A percentile compares a stretch with the other conserved stretches of the same genome.
These are phyloP conservation scores for Cymbopogon flexuosus DNA, from an alignment of 202 grass and related monocot species.

Conservation along the genomic window DNA sequence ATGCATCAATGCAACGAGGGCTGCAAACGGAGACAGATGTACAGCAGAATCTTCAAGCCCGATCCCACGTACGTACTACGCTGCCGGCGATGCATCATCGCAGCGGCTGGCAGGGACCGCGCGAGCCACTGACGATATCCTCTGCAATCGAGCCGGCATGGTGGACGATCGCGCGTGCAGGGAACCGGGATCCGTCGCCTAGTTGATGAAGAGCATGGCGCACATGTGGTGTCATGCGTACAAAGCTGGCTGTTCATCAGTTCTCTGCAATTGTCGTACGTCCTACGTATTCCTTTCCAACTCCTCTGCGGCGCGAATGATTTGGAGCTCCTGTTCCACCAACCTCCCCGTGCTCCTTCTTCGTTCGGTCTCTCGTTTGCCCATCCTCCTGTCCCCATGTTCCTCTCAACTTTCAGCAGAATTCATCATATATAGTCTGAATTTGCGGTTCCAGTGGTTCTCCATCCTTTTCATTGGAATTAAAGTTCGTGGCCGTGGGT, in stretches of 20 bases:
- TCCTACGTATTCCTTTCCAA: no score
- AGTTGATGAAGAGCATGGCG: neutral
- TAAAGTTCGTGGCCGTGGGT: neutral
- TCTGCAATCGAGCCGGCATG: neutral
- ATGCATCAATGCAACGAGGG: neutral
- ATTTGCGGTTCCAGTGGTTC: neutral
- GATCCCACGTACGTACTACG: no score
- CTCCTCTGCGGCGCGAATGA: neutral
- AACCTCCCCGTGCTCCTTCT: neutral
- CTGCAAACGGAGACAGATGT: neutral
- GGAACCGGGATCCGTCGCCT: neutral
- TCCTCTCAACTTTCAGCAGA: neutral
- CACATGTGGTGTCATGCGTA: neutral
- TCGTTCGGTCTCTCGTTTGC: neutral
- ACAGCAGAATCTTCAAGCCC: neutral
- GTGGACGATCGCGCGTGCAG: neutral
- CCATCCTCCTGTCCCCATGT: no score
- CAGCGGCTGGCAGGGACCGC: neutral
- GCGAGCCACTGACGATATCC: neutral
- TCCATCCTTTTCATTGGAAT: neutral
- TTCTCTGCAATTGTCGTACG: neutral
- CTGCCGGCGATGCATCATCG: neutral
- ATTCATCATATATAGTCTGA: no score
- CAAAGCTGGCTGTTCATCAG: neutral
- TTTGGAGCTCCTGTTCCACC: neutral